Conservation (phyloP, 2,329 filamentous ascomycete species). For the Paecilomyces variotii region DNA sequence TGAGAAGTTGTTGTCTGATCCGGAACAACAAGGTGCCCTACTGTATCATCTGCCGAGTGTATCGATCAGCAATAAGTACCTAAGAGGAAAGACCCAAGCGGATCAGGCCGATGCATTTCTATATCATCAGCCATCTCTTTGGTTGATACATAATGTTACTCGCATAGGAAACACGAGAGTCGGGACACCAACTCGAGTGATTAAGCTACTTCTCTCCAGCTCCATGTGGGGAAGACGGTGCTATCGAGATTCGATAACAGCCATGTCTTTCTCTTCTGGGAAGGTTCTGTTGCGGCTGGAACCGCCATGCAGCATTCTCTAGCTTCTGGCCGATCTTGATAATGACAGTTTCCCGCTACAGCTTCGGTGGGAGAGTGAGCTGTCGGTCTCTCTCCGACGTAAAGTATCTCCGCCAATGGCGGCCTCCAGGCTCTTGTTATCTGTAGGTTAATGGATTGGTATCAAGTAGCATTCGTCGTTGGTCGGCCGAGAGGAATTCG, state of each 20-base stretch:
- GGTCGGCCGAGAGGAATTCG: not conserved
- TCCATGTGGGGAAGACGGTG: not conserved
- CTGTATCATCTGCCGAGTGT: not conserved
- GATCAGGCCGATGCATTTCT: not conserved
- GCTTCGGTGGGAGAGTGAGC: not conserved
- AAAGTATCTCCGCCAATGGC: not conserved
- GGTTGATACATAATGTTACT: not conserved
- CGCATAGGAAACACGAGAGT: not conserved
- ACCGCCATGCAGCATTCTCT: not conserved
- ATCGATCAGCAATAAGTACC: not conserved
- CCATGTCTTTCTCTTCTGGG: not conserved
- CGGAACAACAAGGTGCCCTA: not conserved
- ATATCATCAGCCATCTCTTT: not conserved
- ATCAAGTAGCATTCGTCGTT: not conserved
- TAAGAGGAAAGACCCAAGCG: not conserved
- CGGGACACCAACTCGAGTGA: not conserved
- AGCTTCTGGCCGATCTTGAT: not conserved
- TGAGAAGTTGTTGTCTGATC: not conserved
- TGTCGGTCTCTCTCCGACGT: not conserved
- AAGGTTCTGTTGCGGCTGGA: not conserved
- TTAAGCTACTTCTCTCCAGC: not conserved
- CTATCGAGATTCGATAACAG: not conserved
- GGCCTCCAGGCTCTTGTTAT: not conserved
- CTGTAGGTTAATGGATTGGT: not conserved
- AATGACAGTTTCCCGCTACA: not conserved